Evolutionary conservation across 2,329 filamentous ascomycete genomes (phyloP).

Genomic region (Colletotrichum destructivum): DNA sequence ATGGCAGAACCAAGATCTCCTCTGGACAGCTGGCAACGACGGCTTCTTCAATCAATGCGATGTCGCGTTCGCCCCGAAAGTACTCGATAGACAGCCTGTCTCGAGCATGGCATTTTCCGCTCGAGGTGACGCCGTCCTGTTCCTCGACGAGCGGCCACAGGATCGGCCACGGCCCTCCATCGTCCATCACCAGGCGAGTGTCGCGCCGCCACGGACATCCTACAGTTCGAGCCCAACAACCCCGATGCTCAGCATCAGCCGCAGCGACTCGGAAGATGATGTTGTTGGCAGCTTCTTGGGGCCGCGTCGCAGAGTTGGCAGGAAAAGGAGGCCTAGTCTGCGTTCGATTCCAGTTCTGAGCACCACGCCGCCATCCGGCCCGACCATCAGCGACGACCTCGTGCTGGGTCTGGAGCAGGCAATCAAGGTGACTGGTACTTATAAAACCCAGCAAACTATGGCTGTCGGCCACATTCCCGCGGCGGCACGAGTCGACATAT

Average conservation of each 20-base stretch:
- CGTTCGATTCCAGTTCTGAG: conserved; percentile 55
- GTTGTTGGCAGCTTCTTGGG: conserved; percentile 73
- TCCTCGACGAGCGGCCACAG: conserved; percentile 71
- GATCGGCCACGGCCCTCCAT: conserved; percentile 60
- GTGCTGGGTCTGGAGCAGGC: conserved; percentile 71
- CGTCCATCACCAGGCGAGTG: conserved; percentile 52
- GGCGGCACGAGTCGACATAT: conserved; percentile 64
- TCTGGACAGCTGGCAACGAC: conserved; percentile 77
- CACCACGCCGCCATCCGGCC: conserved; percentile 68
- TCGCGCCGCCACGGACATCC: conserved; percentile 55
- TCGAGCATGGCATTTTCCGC: conserved; percentile 75
- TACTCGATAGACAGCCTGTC: conserved; percentile 74
- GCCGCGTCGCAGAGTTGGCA: conserved; percentile 56
- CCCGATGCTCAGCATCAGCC: conserved; percentile 69
- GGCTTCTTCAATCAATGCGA: conserved; percentile 76
- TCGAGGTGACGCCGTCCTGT: conserved; percentile 71
- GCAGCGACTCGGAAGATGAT: conserved; percentile 77
- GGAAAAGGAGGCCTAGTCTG: conserved; percentile 60
- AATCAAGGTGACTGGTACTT: conserved; percentile 70
- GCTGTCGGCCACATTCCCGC: conserved; percentile 71
- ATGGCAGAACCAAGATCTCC: conserved; percentile 76
- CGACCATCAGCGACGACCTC: conserved; percentile 57
- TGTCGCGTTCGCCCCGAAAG: conserved; percentile 74
- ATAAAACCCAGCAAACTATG: conserved; percentile 74
- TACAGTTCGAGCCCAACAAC: conserved; percentile 66